Evolutionary conservation across 441 rosid genomes (phyloP).

Genomic region (Populus hybrid): DNA sequence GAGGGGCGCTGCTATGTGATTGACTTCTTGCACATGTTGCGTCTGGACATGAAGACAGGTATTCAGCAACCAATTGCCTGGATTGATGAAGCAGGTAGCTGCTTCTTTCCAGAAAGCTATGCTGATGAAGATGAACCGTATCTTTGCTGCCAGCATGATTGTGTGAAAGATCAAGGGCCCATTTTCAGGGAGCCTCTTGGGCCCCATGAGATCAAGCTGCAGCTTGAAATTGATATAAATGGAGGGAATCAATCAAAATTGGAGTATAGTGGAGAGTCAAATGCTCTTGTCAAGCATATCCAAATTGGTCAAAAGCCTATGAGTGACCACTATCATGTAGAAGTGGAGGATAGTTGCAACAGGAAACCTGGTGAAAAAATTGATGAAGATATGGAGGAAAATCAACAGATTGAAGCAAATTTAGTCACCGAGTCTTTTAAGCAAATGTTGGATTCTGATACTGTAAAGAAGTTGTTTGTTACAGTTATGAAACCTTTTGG

Average conservation of each 20-base stretch:
- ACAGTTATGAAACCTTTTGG: constrained; percentile 44
- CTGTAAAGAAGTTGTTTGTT: constrained; percentile 51
- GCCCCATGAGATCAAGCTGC: constrained; percentile 71
- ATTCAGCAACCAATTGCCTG: constrained; percentile 74
- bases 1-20: constrained; percentile 50
- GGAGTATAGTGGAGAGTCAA: constrained; percentile 83
- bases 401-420: constrained; percentile 23
- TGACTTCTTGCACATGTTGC: constrained; percentile 86
- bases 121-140: constrained; percentile 34
- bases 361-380: constrained; percentile 39
- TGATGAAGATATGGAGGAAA: constrained; percentile 34
- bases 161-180: constrained; percentile 29
- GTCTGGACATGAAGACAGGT: constrained; percentile 62
- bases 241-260: constrained; percentile 49
- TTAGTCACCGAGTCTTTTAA: constrained; percentile 15
- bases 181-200: constrained; percentile 25
- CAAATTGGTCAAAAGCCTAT: constrained; percentile 40
- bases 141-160: constrained; percentile 36
- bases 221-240: constrained; percentile 76
- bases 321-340: constrained; percentile 24
- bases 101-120: constrained; percentile 80
- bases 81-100: constrained; percentile 76
- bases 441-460: constrained; percentile 40
- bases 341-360: constrained; percentile 46
- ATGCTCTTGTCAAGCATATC: constrained; percentile 43